Percentiles rank a stretch among this genome's conserved stretches.
These are phyloP conservation scores for Didymella sp. DNA, from an alignment of 2,329 filamentous ascomycete genomes.

Conservation along the genomic window DNA sequence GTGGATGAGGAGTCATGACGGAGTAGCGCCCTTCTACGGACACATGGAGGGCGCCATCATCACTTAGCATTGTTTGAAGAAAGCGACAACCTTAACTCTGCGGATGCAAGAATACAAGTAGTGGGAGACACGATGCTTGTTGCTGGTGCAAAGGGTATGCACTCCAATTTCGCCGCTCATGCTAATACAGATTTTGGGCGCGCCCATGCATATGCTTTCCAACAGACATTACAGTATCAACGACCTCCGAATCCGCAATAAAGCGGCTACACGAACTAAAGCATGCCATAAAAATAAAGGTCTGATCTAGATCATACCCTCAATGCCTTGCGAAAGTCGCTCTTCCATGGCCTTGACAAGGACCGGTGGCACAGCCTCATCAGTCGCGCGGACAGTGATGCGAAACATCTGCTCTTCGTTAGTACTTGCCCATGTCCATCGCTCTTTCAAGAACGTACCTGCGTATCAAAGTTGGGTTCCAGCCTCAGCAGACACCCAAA, in stretches of 20 bases:
- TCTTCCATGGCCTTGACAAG: slow-evolving; percentile 89
- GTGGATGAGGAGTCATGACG: slow-evolving; percentile 8
- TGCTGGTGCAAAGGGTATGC: too few species aligned
- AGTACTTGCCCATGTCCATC: slow-evolving; percentile 15
- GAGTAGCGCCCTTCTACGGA: slow-evolving; percentile 12
- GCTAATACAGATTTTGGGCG: slow-evolving; percentile 8
- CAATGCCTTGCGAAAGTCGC: slow-evolving; percentile 67
- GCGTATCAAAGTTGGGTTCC: slow-evolving; percentile 91
- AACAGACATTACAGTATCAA: slow-evolving; percentile 28
- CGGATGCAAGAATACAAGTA: too few species aligned
- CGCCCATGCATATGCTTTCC: slow-evolving; percentile 17
- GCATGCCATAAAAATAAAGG: slow-evolving; percentile 3
- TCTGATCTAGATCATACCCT: slow-evolving; percentile 37
- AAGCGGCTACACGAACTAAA: slow-evolving; percentile 7
- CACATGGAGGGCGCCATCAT: slow-evolving; percentile 1
- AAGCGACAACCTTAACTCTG: too few species aligned
- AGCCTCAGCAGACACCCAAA: slow-evolving; percentile 91
- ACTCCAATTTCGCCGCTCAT: slow-evolving; percentile 8
- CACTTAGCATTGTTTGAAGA: too few species aligned
- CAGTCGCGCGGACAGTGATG: slow-evolving; percentile 90
- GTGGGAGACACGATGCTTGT: too few species aligned
- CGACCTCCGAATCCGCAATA: not conserved
- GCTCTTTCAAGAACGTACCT: slow-evolving; percentile 65
- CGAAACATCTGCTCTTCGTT: slow-evolving; percentile 80
- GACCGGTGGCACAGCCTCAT: slow-evolving; percentile 82